These are phyloP conservation scores for Dillenia turbinata DNA, from an alignment of 164 flowering plant genomes.

Conservation along the genomic window DNA sequence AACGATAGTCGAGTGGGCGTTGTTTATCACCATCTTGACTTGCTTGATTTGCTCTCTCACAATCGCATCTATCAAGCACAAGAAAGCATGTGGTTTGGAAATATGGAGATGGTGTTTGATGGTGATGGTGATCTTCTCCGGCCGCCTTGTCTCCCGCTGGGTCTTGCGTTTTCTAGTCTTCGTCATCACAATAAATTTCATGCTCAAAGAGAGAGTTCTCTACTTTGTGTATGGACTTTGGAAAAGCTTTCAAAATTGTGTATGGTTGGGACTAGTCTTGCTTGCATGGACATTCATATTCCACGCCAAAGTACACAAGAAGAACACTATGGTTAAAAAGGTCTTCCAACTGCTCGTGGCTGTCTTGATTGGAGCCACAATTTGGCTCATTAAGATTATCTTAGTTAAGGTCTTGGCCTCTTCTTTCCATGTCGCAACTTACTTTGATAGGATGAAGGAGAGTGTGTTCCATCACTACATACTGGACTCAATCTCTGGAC, in stretches of 20 bases:
- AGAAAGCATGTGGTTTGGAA: conserved; percentile 18
- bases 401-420: conserved; percentile 40
- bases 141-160: conserved; percentile 40
- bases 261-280: conserved; percentile 39
- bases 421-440: conserved; percentile 40
- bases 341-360: conserved; percentile 9
- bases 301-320: conserved; percentile 17
- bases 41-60: conserved; percentile 24
- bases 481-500: conserved; percentile 34
- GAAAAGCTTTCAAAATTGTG: conserved; percentile 31
- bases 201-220: conserved; percentile 40
- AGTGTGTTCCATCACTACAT: conserved; percentile 39
- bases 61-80: neutral
- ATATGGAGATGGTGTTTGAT: conserved; percentile 47
- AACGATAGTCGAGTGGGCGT: conserved; percentile 18
- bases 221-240: conserved; percentile 49
- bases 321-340: conserved; percentile 15
- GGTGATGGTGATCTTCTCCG: conserved; percentile 34
- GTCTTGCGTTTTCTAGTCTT: conserved; percentile 27
- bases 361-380: conserved; percentile 11
- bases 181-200: conserved; percentile 41
- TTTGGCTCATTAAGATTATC: conserved; percentile 32
- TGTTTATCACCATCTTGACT: conserved; percentile 19
- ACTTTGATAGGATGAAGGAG: conserved; percentile 48
- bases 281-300: conserved; percentile 38